These are phyloP conservation scores for Camelina sativa DNA, from an alignment of 345 rosid genomes.

Conservation along the genomic window DNA sequence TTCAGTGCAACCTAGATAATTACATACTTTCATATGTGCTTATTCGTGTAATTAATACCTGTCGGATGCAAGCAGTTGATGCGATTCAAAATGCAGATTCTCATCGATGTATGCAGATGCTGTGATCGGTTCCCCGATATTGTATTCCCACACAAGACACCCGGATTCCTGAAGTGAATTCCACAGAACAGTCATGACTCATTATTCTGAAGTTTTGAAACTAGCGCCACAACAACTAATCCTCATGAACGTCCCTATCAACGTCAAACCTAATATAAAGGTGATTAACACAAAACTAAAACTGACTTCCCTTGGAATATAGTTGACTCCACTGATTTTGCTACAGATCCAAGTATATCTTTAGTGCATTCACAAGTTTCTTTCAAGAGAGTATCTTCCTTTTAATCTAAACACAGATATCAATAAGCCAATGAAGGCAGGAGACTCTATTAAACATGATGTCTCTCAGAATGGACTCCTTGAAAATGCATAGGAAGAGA, in stretches of 20 bases:
- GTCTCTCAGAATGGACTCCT: neutral
- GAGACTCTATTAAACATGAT: neutral
- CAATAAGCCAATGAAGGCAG: neutral
- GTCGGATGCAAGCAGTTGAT: conserved; percentile 49
- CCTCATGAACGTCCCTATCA: conserved; percentile 16
- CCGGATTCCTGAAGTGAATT: conserved; percentile 66
- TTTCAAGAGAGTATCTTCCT: conserved; percentile 1
- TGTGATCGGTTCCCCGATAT: conserved; percentile 75
- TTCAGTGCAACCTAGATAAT: no score
- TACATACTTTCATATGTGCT: conserved; percentile 16
- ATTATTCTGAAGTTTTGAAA: conserved; percentile 21
- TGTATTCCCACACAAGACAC: conserved; percentile 59
- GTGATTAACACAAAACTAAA: neutral
- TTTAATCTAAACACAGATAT: neutral
- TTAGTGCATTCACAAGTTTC: conserved; percentile 2
- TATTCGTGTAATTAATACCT: conserved; percentile 51
- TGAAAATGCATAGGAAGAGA: neutral
- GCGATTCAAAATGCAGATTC: conserved; percentile 58
- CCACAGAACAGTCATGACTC: conserved; percentile 27
- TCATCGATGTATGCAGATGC: conserved; percentile 92
- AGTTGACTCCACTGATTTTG: conserved; percentile 5
- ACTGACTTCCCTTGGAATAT: neutral
- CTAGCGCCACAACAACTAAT: conserved; percentile 24
- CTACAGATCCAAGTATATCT: conserved; percentile 4
- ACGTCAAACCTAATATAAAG: conserved; percentile 2